Evolutionary conservation across 2,329 filamentous ascomycete species (phyloP).

Genomic region (Fusarium continuum): DNA sequence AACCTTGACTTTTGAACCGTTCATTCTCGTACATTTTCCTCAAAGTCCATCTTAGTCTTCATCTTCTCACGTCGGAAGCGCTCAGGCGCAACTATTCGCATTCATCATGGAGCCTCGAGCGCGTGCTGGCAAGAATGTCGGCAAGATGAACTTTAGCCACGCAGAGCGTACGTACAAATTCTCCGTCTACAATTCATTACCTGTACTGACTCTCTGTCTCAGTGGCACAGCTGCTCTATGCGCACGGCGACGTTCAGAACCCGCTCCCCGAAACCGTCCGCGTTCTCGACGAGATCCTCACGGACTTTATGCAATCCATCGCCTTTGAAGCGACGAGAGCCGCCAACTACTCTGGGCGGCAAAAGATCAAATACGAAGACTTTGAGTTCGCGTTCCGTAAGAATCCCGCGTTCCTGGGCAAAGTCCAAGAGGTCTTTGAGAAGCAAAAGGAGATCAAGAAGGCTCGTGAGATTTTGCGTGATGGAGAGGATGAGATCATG

Average conservation of each 20-base stretch:
- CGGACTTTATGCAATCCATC: slow-evolving; percentile 94
- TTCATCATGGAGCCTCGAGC: slow-evolving; percentile 77
- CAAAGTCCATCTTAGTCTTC: neutral
- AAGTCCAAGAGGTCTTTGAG: slow-evolving; percentile 88
- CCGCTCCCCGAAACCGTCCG: slow-evolving; percentile 86
- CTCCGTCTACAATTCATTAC: neutral
- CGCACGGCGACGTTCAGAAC: slow-evolving; percentile 79
- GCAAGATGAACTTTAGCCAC: slow-evolving; percentile 81
- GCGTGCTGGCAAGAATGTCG: slow-evolving; percentile 80
- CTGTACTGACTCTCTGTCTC: slow-evolving; percentile 12
- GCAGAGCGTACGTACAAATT: slow-evolving; percentile 69
- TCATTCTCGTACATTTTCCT: neutral
- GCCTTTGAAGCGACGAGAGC: slow-evolving; percentile 89
- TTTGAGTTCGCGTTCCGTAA: slow-evolving; percentile 93
- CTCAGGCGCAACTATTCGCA: slow-evolving; percentile 7
- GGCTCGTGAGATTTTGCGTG: slow-evolving; percentile 78
- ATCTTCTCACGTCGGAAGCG: slow-evolving; percentile 5
- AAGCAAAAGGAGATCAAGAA: slow-evolving; percentile 89
- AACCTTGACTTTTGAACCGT: neutral
- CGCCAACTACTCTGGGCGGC: slow-evolving; percentile 85
- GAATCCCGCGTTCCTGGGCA: slow-evolving; percentile 85
- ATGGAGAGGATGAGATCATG: slow-evolving; percentile 69
- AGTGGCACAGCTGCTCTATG: slow-evolving; percentile 81
- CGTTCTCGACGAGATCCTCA: slow-evolving; percentile 92
- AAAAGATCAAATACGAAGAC: slow-evolving; percentile 98